Base-by-base conservation (phyloP, 352 stramenopile species). In the Plasmopara viticola region DNA sequence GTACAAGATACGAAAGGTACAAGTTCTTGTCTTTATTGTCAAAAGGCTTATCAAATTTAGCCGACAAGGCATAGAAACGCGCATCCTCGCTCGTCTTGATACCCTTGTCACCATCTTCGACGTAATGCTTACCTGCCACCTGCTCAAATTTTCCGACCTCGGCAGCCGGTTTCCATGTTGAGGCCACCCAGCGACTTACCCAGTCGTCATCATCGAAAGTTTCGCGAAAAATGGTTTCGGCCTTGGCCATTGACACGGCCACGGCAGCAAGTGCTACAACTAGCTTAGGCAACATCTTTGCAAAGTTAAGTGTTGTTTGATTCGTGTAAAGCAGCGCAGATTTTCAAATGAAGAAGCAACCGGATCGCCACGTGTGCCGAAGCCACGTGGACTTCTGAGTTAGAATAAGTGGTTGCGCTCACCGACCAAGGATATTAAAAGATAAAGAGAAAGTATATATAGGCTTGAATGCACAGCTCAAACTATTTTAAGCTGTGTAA, bases 31-130 rank as follows among this genome's bases (percentile, higher is more conserved):
- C 84, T 62, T 84, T 77, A 69, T 97, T 97, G 66, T 89, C 78
- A 44, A 98, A 76, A 28, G 85, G 58, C 64, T 85, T 85, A 51
- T 51, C 68, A 25, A 98, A 78, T 76, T 96, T 95, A 60, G 95
- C 92, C 47, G 90, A 95, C 38, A 99, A 77, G 35, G 93, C 96
- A 78, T 99, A 99, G 77, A 99, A 99, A 52, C 94, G 87, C 44
- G 92, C 95, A 64, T 99, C 94, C 57, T 98, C 67, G 55, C 72
- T 79, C 53, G 77, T 90, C 84, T 99, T 84, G 61, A 99, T 96
- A 48, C 90, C 97, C 70, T 98, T 97, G 73, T 97, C 87, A 30
- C 53, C 59, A 8, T 74, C 72, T 63, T 96, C 83, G n/a, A 64
- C 84, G 66, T 95, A 97, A 75, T 88, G 95, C 66, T 98, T 68